Percentiles rank a stretch among this genome's conserved stretches.
Evolutionary conservation across 495 filamentous ascomycete genomes (phyloP).

Genomic region (Opeltia flavorubescens): DNA sequence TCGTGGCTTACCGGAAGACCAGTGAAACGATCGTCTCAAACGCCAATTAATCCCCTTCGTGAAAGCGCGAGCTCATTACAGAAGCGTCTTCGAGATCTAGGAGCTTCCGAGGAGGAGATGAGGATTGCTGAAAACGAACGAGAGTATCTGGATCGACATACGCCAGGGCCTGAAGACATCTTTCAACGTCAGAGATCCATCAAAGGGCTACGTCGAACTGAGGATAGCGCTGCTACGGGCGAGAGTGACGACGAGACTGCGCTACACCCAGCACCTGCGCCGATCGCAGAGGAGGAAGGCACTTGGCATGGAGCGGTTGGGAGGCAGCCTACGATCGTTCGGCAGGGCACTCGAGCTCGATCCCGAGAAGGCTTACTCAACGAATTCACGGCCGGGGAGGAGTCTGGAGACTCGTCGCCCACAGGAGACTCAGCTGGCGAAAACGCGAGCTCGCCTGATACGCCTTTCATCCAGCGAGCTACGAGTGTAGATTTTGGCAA

Average conservation of each 20-base stretch:
- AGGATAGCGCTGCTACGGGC: constrained; percentile 12
- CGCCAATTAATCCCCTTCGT: constrained; percentile 27
- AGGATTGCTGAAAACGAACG: constrained; percentile 16
- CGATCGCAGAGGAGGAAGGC: constrained; percentile 19
- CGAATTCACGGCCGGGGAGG: constrained; percentile 32
- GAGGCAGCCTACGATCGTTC: constrained; percentile 41
- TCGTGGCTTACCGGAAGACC: constrained; percentile 79
- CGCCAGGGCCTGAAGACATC: constrained; percentile 11
- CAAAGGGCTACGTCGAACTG: constrained; percentile 6
- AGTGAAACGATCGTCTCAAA: constrained; percentile 36
- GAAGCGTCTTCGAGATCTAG: constrained; percentile 28
- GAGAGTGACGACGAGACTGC: constrained; percentile 20
- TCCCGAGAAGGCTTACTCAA: constrained; percentile 58
- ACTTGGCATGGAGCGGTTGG: constrained; percentile 40
- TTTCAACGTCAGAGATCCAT: background rate
- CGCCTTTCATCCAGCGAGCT: constrained; percentile 39
- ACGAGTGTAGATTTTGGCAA: constrained; percentile 50
- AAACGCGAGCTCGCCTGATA: constrained; percentile 11
- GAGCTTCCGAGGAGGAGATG: constrained; percentile 43
- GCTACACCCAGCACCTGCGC: constrained; percentile 2
- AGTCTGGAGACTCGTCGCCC: constrained; percentile 24
- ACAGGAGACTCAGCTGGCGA: constrained; percentile 18
- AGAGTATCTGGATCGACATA: constrained; percentile 13
- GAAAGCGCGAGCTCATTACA: constrained; percentile 33
- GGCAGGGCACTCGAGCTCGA: constrained; percentile 39